Evolutionary conservation across 805 yeast genomes (phyloP), one percentile per base, ranked within the genome.

Genomic region (Saturnispora ahearnii): DNA sequence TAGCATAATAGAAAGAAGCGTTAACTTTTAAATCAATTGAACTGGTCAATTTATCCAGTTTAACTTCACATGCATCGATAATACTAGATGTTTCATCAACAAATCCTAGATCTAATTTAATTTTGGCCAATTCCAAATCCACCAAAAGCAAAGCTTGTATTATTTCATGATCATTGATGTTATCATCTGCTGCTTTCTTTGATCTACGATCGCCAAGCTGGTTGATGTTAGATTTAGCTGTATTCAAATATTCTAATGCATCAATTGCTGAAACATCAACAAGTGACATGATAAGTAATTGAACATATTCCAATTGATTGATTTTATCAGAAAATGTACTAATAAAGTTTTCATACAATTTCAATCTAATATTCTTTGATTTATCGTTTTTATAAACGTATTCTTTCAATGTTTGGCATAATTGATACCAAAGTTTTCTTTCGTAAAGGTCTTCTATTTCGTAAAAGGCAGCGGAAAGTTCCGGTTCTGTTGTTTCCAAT

Each of bases 391-490:
- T 70, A 69, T 79, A 91, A 61, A 90, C 77, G 54, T 74, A 75
- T 33, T 70, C 71, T 5, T 69, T 68, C 51, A 93, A 71, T 6
- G 78, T 67, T 53, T 78, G 77, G 2, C 96, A 87, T 62, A 93
- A 76, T 71, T 93, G 98, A 69, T 84, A 95, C 97, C 97, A 93
- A 63, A 91, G 76, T 66, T 88, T 89, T 58, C 96, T 74, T 62
- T 89, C 96, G 68, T 87, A 85, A 51, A 73, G 72, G 59, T 88
- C 96, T 62, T 90, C 97, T 62, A 91, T 76, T 48, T 78, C 76
- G 61, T 78, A 82, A 58, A 84, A 76, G 7, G 73, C 64, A 29
- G 80, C 77, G 9, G 79, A 71, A 47, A 89, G 71, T 37, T 82
- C 87, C 1, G 56, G 41, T 45, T 62, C 62, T 3, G 57, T 59